These are phyloP conservation scores for Collariella sp. DNA, from an alignment of 495 filamentous ascomycete genomes.

Conservation along the genomic window DNA sequence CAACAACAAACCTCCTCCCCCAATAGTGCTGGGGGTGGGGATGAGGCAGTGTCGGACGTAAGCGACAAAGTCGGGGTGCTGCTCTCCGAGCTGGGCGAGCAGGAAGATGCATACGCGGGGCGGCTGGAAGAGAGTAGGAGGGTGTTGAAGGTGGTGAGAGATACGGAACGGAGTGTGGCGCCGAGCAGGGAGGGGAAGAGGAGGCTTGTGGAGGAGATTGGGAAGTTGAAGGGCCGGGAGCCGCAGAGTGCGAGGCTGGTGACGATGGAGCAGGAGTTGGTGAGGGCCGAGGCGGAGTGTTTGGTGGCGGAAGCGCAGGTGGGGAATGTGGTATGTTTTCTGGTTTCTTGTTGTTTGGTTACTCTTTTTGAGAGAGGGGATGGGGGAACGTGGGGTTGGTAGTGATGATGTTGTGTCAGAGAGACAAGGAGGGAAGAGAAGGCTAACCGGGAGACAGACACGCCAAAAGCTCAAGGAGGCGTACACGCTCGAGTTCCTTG, in stretches of 20 bases:
- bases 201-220: conserved; percentile 85
- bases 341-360: neutral
- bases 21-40: conserved; percentile 23
- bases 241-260: conserved; percentile 66
- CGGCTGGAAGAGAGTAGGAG: conserved; percentile 74
- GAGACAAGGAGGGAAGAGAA: no score
- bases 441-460: no score
- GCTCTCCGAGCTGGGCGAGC: conserved; percentile 81
- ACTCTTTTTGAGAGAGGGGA: no score
- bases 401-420: no score
- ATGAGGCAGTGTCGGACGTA: conserved; percentile 80
- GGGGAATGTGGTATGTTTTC: conserved; percentile 67
- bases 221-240: conserved; percentile 80
- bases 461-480: conserved; percentile 90
- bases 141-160: conserved; percentile 79
- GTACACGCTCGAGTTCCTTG: conserved; percentile 75
- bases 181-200: conserved; percentile 75
- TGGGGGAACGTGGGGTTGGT: no score
- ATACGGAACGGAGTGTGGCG: conserved; percentile 89
- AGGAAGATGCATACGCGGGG: conserved; percentile 81
- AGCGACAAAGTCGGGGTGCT: conserved; percentile 91
- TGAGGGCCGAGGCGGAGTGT: conserved; percentile 88
- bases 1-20: no score
- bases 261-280: conserved; percentile 88
- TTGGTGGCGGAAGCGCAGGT: conserved; percentile 94